These are phyloP conservation scores for Cochlearia excelsa DNA, from an alignment of 345 rosid species.

Conservation along the genomic window DNA sequence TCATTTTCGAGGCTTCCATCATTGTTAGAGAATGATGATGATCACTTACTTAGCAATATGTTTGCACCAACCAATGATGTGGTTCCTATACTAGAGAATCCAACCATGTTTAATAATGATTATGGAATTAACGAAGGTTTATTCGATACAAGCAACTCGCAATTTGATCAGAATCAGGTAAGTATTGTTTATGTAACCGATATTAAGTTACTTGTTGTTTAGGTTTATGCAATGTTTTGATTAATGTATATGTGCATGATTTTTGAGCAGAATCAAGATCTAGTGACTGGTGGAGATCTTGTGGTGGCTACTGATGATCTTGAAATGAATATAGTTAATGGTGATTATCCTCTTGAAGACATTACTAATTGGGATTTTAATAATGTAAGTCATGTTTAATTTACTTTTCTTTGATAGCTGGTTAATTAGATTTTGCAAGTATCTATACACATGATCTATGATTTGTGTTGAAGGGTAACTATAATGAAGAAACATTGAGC, in stretches of 20 bases:
- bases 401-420: not conserved
- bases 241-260: not conserved
- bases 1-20: constrained; percentile 4
- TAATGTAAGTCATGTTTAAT: constrained; percentile 20
- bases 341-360: constrained; percentile 7
- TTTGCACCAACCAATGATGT: not conserved
- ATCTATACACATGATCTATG: not conserved
- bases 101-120: not conserved
- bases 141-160: not conserved
- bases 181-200: too few relatives aligned
- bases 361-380: not conserved
- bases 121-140: not conserved
- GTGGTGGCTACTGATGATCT: not conserved
- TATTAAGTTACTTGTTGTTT: too few relatives aligned
- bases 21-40: not conserved
- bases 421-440: not conserved
- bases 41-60: constrained; percentile 1
- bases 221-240: not conserved
- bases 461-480: not conserved
- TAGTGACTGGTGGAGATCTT: not conserved
- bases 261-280: constrained; percentile 2
- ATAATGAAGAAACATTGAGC: constrained; percentile 1
- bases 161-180: constrained; percentile 18
- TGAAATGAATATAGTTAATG: not conserved
- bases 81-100: constrained; percentile 1